These are phyloP conservation scores for Epichloe brachyelytri DNA, from an alignment of 2,329 filamentous ascomycete genomes.

Conservation along the genomic window DNA sequence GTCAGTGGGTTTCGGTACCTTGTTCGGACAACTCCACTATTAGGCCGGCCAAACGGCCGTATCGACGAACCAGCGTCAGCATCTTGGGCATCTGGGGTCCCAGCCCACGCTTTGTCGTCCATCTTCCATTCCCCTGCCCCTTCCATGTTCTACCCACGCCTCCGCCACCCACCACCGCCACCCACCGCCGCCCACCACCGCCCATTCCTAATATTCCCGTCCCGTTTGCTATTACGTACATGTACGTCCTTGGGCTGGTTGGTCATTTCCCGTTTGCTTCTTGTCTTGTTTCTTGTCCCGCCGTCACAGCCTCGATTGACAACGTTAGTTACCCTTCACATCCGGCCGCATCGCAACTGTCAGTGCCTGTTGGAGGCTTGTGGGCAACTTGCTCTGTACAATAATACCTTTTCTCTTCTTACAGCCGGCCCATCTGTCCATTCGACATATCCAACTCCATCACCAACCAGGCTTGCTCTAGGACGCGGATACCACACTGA, in stretches of 20 bases:
- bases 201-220: slow-evolving; percentile 1
- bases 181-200: not conserved
- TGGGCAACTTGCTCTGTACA: not conserved
- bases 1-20: slow-evolving; percentile 6
- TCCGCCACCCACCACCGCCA: not conserved
- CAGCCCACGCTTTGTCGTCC: slow-evolving; percentile 2
- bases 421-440: not conserved
- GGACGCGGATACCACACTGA: not conserved
- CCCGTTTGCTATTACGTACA: not conserved
- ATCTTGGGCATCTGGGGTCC: not conserved
- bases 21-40: slow-evolving; percentile 34
- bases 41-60: slow-evolving; percentile 45
- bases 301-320: not conserved
- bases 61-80: slow-evolving; percentile 24
- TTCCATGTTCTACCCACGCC: slow-evolving; percentile 8
- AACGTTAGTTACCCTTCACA: not conserved
- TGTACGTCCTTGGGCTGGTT: not conserved
- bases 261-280: not conserved
- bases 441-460: not conserved
- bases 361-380: not conserved
- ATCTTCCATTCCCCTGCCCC: slow-evolving; percentile 9
- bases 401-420: not conserved
- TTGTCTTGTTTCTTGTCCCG: not conserved
- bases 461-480: not conserved
- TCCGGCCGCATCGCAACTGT: not conserved